These are phyloP conservation scores for Aspergillus jensenii DNA, from an alignment of 2,329 filamentous ascomycete genomes.

Conservation along the genomic window DNA sequence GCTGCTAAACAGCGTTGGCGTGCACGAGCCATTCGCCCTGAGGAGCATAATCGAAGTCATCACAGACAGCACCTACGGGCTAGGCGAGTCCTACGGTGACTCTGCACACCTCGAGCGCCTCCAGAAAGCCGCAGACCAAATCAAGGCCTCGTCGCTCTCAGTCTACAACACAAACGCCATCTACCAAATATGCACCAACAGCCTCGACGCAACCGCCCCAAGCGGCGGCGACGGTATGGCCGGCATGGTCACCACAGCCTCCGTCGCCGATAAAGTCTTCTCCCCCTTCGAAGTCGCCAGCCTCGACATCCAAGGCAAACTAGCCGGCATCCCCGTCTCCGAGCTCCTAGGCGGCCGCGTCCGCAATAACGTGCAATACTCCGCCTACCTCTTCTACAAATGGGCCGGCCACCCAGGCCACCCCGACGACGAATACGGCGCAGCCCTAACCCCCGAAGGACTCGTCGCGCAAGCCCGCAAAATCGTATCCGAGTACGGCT, in stretches of 20 bases:
- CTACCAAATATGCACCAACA: slow-evolving; percentile 22
- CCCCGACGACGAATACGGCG: slow-evolving; percentile 42
- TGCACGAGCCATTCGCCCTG: slow-evolving; percentile 46
- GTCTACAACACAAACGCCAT: slow-evolving; percentile 23
- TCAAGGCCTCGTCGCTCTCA: neutral
- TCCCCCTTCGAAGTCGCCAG: slow-evolving; percentile 47
- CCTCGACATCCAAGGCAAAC: slow-evolving; percentile 45
- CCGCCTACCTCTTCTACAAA: slow-evolving; percentile 48
- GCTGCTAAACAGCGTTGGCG: slow-evolving; percentile 45
- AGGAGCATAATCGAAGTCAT: slow-evolving; percentile 44
- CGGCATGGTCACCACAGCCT: slow-evolving; percentile 45
- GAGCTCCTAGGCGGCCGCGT: slow-evolving; percentile 43
- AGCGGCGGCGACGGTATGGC: slow-evolving; percentile 32
- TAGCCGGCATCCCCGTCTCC: slow-evolving; percentile 41
- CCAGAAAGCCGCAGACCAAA: slow-evolving; percentile 24
- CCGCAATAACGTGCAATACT: slow-evolving; percentile 43
- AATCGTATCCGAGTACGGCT: slow-evolving; percentile 39
- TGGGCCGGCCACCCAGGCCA: slow-evolving; percentile 44
- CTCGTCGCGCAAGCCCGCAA: neutral
- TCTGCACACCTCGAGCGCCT: slow-evolving; percentile 38
- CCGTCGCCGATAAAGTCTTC: slow-evolving; percentile 44
- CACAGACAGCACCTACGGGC: slow-evolving; percentile 34
- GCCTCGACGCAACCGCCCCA: slow-evolving; percentile 17
- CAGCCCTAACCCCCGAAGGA: slow-evolving; percentile 38
- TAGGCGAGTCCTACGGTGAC: slow-evolving; percentile 46